phyloP scores from a whole-genome alignment of 2,329 filamentous ascomycete species.

The Fusarium tanahbumbuense region DNA sequence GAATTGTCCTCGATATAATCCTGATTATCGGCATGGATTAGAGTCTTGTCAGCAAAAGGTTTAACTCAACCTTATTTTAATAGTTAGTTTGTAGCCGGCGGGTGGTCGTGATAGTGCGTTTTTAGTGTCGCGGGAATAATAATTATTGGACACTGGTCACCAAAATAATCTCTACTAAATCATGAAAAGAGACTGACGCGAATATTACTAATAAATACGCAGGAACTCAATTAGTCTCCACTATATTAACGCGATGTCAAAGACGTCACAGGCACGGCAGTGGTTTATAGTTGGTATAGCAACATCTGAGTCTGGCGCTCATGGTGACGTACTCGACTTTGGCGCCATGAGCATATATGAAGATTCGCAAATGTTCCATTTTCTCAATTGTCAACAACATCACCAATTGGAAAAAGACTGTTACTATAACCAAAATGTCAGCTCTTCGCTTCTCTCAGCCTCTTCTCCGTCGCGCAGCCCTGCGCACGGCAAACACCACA shows the following conservation, averaged over 20 bases:
- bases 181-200: neutral
- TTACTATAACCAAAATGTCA: conserved; percentile 2
- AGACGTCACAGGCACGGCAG: conserved; percentile 13
- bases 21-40: neutral
- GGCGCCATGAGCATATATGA: neutral
- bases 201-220: neutral
- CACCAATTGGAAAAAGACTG: neutral
- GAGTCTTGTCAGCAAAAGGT: neutral
- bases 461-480: neutral
- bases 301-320: conserved; percentile 14
- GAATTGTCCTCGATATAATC: neutral
- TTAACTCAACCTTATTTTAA: neutral
- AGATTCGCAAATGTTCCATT: neutral
- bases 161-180: neutral
- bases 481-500: neutral
- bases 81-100: neutral
- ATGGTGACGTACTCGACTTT: conserved; percentile 31
- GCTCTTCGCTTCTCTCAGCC: conserved; percentile 9
- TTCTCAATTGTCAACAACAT: neutral
- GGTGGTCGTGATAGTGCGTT: neutral
- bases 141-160: neutral
- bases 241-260: neutral
- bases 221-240: neutral
- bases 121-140: neutral
- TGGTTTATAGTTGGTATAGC: conserved; percentile 7